phyloP scores from a whole-genome alignment of 192 early-diverging fungal genomes.

The Umbelopsis vinacea region DNA sequence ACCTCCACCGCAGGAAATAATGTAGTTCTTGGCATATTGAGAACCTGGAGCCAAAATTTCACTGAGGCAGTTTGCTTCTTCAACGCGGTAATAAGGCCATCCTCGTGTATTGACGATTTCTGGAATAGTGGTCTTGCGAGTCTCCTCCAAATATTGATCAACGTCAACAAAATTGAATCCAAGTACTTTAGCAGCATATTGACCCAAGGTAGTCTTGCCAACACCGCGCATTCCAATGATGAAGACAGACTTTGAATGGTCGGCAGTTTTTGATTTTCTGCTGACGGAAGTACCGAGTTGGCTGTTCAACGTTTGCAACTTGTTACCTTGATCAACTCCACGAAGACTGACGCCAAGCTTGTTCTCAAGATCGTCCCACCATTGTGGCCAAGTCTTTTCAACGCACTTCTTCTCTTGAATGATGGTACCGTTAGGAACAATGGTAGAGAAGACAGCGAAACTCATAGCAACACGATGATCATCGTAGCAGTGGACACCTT shows the following conservation, averaged over 20 bases:
- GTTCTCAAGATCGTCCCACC: slow-evolving; percentile 95
- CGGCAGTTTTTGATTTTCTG: slow-evolving; percentile 18
- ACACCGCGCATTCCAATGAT: slow-evolving; percentile 99
- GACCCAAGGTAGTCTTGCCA: slow-evolving; percentile 91
- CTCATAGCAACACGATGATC: slow-evolving; percentile 99
- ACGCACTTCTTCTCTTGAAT: slow-evolving; percentile 96
- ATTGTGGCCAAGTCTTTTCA: slow-evolving; percentile 98
- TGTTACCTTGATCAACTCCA: slow-evolving; percentile 58
- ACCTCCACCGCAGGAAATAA: slow-evolving; percentile 95
- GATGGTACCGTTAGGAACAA: slow-evolving; percentile 71
- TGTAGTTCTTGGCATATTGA: slow-evolving; percentile 57
- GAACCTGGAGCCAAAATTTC: slow-evolving; percentile 55
- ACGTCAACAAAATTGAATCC: slow-evolving; percentile 85
- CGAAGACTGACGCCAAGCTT: slow-evolving; percentile 68
- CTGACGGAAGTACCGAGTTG: slow-evolving; percentile 14
- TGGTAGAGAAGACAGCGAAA: slow-evolving; percentile 83
- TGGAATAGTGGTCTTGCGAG: slow-evolving; percentile 73
- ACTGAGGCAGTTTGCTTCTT: slow-evolving; percentile 73
- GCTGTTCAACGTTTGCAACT: slow-evolving; percentile 11
- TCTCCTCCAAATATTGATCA: slow-evolving; percentile 81
- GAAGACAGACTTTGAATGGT: slow-evolving; percentile 61
- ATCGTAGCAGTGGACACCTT: slow-evolving; percentile 92
- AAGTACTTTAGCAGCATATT: slow-evolving; percentile 68
- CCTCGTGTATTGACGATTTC: slow-evolving; percentile 77
- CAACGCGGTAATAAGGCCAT: slow-evolving; percentile 87